phyloP scores from a whole-genome alignment of 73 alveolate species.

The Paramecium biaurelia region DNA sequence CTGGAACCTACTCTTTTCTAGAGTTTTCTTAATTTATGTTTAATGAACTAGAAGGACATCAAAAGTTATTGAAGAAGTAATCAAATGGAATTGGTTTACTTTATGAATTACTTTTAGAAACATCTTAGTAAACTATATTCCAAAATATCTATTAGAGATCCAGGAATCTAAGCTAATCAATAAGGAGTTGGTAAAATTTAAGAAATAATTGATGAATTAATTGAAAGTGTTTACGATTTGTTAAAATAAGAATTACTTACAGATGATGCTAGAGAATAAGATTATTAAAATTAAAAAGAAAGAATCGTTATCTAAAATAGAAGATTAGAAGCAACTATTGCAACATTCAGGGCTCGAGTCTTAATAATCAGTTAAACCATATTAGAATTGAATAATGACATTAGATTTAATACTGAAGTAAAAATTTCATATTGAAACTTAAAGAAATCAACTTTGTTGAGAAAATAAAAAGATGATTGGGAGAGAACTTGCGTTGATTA shows the following conservation, averaged over 20 bases:
- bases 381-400: constrained; percentile 44
- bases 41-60: not conserved
- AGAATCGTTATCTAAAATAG: not conserved
- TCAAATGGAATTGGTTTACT: not conserved
- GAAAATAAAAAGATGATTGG: constrained; percentile 24
- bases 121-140: not conserved
- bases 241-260: not conserved
- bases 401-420: not conserved
- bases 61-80: not conserved
- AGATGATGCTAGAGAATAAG: constrained; percentile 41
- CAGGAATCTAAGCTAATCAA: constrained; percentile 15
- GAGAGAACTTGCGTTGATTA: constrained; percentile 41
- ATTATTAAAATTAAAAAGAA: constrained; percentile 6
- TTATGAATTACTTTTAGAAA: constrained; percentile 8
- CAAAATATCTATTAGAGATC: not conserved
- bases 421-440: not conserved
- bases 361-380: not conserved
- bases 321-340: constrained; percentile 22
- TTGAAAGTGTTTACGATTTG: not conserved
- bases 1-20: constrained; percentile 30
- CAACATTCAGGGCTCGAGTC: not conserved
- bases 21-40: not conserved
- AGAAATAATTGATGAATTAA: constrained; percentile 35
- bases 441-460: not conserved
- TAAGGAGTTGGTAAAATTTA: constrained; percentile 26